Conservation (phyloP, 1,284 basidiomycete genomes). For the Ceratobasidium sp. region DNA sequence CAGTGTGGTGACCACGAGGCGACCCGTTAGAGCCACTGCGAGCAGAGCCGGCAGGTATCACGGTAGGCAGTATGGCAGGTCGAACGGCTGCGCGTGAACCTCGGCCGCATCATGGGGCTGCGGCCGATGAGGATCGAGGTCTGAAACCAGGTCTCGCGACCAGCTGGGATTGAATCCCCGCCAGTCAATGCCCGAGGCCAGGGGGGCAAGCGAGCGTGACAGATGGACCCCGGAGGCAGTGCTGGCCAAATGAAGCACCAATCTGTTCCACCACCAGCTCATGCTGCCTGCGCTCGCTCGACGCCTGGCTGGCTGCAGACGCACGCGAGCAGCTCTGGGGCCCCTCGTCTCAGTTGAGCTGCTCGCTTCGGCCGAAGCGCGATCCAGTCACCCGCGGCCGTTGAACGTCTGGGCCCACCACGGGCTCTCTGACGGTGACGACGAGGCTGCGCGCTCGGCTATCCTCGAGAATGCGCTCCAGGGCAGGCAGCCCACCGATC, state of each 20-base stretch:
- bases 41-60: neutral
- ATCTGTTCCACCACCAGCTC: neutral
- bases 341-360: constrained; percentile 38
- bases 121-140: constrained; percentile 3
- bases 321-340: constrained; percentile 18
- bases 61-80: neutral
- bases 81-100: neutral
- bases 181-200: constrained; percentile 5
- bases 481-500: constrained; percentile 79
- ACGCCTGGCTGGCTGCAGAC: neutral
- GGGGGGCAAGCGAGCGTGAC: constrained; percentile 4
- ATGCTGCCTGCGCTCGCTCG: constrained; percentile 16
- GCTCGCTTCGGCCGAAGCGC: constrained; percentile 18
- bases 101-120: neutral
- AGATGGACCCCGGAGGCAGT: constrained; percentile 18
- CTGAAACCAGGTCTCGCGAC: constrained; percentile 7
- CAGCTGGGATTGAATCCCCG: constrained; percentile 4
- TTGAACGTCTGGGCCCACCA: neutral
- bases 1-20: constrained; percentile 11
- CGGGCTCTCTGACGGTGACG: constrained; percentile 60
- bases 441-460: constrained; percentile 74
- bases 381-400: neutral
- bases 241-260: neutral
- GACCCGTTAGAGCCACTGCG: neutral
- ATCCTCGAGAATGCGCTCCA: constrained; percentile 84